phyloP scores from a whole-genome alignment of 148 eudicot genomes.

The Chenopodium quinoa region DNA sequence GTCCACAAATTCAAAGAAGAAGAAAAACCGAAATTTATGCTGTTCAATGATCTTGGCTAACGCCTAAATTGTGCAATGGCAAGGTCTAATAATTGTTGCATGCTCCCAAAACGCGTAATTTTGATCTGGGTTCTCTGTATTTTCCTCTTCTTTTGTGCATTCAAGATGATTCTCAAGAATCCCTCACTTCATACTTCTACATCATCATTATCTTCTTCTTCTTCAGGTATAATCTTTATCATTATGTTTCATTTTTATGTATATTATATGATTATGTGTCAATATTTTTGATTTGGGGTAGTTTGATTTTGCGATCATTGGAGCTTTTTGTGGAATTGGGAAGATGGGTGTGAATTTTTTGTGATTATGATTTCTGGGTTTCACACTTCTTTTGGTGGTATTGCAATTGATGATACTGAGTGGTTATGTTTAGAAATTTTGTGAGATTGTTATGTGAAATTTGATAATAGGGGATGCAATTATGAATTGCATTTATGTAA shows the following conservation, averaged over 20 bases:
- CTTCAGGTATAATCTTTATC: constrained; percentile 41
- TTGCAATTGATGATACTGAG: background rate
- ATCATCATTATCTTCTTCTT: constrained; percentile 3
- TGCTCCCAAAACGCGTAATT: constrained; percentile 28
- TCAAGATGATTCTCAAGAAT: constrained; percentile 52
- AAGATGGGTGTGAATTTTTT: background rate
- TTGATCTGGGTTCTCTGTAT: constrained; percentile 58
- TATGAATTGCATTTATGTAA: background rate
- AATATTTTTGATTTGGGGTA: background rate
- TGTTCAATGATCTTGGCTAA: constrained; percentile 10
- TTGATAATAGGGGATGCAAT: background rate
- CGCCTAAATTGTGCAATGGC: constrained; percentile 33
- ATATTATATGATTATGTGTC: background rate
- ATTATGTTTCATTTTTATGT: background rate
- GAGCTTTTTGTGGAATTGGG: background rate
- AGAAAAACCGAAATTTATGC: background rate
- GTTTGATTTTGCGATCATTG: background rate
- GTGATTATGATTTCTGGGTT: background rate
- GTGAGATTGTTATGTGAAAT: background rate
- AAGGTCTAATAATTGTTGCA: constrained; percentile 40
- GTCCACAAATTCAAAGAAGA: no score
- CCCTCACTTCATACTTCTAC: constrained; percentile 24
- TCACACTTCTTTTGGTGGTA: background rate
- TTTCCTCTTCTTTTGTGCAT: constrained; percentile 42
- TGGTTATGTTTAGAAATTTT: background rate